Conservation (phyloP, 2,329 filamentous ascomycete genomes). For the Coniochaeta pulveracea region DNA sequence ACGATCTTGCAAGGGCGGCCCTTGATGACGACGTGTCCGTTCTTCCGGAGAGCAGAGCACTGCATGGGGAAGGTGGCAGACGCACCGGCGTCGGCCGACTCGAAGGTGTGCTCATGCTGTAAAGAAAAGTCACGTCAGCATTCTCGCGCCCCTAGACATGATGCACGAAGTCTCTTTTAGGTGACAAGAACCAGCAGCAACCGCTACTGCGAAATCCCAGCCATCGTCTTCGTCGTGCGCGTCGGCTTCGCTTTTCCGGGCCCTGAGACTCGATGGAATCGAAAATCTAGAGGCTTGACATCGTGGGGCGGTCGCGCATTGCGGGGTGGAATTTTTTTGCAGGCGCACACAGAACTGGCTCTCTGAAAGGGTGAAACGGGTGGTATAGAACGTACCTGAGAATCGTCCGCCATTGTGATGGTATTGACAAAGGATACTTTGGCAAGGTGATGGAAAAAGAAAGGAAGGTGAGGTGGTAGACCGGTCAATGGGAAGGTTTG, state of each 20-base stretch:
- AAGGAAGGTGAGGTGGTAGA: conserved; percentile 21
- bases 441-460: conserved; percentile 13
- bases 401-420: conserved; percentile 46
- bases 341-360: conserved; percentile 13
- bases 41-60: conserved; percentile 99
- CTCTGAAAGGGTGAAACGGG: conserved; percentile 7
- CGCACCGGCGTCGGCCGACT: conserved; percentile 90
- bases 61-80: conserved; percentile 94
- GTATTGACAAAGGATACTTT: conserved; percentile 21
- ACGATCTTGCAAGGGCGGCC: conserved; percentile 99
- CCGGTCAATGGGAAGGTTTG: conserved; percentile 13
- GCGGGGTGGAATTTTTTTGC: conserved; percentile 33
- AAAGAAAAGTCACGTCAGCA: conserved; percentile 2
- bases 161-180: not conserved
- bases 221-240: no score
- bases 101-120: conserved; percentile 67
- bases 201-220: no score
- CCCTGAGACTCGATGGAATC: no score
- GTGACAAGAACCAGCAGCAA: no score
- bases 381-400: conserved; percentile 31
- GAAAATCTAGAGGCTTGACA: not conserved
- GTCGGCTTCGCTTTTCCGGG: no score
- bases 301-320: conserved; percentile 19
- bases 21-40: conserved; percentile 98
- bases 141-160: no score